Base-by-base conservation (phyloP, 768 basidiomycete genomes). In the Agaricus sinodeliciosus region DNA sequence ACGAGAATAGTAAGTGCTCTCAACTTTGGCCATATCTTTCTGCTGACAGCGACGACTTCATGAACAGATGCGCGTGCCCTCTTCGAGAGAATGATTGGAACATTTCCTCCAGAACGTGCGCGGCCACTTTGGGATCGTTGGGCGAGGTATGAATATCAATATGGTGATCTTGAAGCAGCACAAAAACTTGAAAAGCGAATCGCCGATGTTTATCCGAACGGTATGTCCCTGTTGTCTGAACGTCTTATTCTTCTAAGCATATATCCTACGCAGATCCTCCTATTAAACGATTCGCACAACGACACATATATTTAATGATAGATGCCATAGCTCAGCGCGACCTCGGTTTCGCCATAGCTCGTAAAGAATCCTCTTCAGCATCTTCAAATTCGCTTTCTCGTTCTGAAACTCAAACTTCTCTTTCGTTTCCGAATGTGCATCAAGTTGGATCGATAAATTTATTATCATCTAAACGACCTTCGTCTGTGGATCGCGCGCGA, bases 81-180 rank as follows among this genome's bases (percentile, higher is more conserved):
- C 25, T 99, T 99, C 63, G 95, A 99, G 64, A 82, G 90, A 25
- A 85, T 90, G 6, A 87, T 95, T 22, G 67, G 76, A 13, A 85
- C 79, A 3, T 92, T 96, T 65, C 69, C 85, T 9, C 71, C 88
- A 7, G 88, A 90, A 42, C 80, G 82, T 39, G 90, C 91, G 13
- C 76, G 89, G 34, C 85, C 88, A 0, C 76, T 98, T 15, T 99
- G 94, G 94, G 93, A 96, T 63, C 81, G 90, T 41, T 98, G 94
- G 96, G 85, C 93, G 3, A 78, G 87, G 51, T 95, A 95, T 69
- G 92, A 96, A 67, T 97, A 94, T 69, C 86, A 90, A 61, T 97
- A 89, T 62, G 92, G 92, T n/a, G 92, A 94, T 67, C 73, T 94
- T 34, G 84, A 89, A 40, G 87, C 90, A 1, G 81, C 90, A 2